Evolutionary conservation across 257 asterid species (phyloP), one percentile per base, ranked within the genome.

Genomic region (Solanum etuberosum): DNA sequence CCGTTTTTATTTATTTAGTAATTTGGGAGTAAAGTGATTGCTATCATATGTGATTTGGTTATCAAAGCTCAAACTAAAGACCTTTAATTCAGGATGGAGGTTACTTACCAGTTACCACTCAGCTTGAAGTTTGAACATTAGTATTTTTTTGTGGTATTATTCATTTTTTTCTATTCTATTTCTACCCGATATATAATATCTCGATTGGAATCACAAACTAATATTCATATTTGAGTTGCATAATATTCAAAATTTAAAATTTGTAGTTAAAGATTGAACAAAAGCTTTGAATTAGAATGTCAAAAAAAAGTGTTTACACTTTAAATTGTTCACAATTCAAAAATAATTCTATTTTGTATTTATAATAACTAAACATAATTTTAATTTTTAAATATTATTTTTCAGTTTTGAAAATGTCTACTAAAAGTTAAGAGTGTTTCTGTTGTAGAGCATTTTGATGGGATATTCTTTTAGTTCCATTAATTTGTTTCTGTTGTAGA

Each of bases 1-100:
- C 0, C 23, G 0, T 29, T 14, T 0, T 1, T 0, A 27, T 15
- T 68, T 15, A 15, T 13, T 14, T 15, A 3, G 3, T n/a, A n/a
- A n/a, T n/a, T n/a, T n/a, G 0, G 4, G 21, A 7, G 10, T 68
- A 13, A 29, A 68, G 23, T 68, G 5, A 14, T 2, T 29, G 1
- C 0, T 68, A 68, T 6, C 9, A 7, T 3, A 68, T 3, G 12
- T 68, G 1, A 11, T 2, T 15, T 2, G 0, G 0, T 15, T 31
- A 27, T 15, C 23, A 6, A 67, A 68, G 6, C 10, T 68, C 23
- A 7, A 6, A 31, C 1, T 16, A 14, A 2, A 3, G 1, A 68
- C 2, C 11, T 29, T 7, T 3, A 2, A 7, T 29, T 1, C 5
- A 68, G 7, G 23, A 15, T 14, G 3, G 0, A 31, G 11, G 3